These are phyloP conservation scores for Aspergillus alliaceus DNA, from an alignment of 2,329 filamentous ascomycete genomes.

Conservation along the genomic window DNA sequence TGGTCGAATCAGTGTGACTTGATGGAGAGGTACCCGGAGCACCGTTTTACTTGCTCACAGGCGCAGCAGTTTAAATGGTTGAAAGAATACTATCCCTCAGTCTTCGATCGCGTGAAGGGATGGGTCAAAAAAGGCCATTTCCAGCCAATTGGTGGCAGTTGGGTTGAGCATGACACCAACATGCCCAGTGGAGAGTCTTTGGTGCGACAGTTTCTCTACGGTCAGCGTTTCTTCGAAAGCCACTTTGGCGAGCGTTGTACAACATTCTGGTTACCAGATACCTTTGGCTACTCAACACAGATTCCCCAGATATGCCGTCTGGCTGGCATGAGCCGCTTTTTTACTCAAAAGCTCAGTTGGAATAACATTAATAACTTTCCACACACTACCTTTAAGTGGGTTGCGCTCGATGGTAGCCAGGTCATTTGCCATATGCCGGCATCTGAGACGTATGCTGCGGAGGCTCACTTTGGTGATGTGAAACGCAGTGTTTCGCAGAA, in stretches of 20 bases:
- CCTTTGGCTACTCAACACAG: slow-evolving; percentile 95
- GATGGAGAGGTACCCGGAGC: slow-evolving; percentile 92
- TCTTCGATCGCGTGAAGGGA: slow-evolving; percentile 84
- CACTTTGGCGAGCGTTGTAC: slow-evolving; percentile 84
- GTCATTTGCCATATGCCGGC: slow-evolving; percentile 98
- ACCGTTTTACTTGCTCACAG: slow-evolving; percentile 88
- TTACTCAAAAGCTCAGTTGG: slow-evolving; percentile 99
- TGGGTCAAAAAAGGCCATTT: slow-evolving; percentile 91
- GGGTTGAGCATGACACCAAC: slow-evolving; percentile 99
- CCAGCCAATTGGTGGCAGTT: slow-evolving; percentile 93
- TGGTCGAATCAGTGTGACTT: slow-evolving; percentile 97
- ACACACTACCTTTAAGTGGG: slow-evolving; percentile 99
- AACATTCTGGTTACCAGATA: slow-evolving; percentile 98
- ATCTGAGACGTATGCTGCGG: slow-evolving; percentile 90
- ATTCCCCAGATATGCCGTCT: slow-evolving; percentile 89
- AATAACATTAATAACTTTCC: slow-evolving; percentile 99
- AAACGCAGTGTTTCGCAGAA: slow-evolving; percentile 86
- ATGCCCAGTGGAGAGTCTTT: slow-evolving; percentile 94
- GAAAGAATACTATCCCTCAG: slow-evolving; percentile 81
- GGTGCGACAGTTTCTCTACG: slow-evolving; percentile 90
- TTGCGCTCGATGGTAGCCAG: slow-evolving; percentile 90
- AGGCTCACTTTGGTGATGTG: slow-evolving; percentile 92
- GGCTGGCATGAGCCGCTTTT: slow-evolving; percentile 94
- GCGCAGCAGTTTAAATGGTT: slow-evolving; percentile 99
- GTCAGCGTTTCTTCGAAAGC: slow-evolving; percentile 91